Base-by-base conservation (phyloP, 2,329 filamentous ascomycete species). In the Elsinoe perseae region DNA sequence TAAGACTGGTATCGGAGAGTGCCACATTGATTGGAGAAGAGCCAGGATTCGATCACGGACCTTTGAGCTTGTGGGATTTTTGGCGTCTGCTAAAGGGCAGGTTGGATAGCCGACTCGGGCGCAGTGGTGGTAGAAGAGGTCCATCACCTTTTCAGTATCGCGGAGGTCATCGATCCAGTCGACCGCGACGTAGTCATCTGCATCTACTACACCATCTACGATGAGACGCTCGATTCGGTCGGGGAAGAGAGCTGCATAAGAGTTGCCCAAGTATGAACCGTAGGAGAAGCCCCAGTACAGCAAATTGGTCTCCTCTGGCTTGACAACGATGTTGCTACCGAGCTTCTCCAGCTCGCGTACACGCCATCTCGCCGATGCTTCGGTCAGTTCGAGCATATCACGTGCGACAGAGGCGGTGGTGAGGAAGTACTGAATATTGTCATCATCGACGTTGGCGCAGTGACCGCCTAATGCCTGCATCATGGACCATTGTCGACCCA, bases 381-480 rank as follows among this genome's bases (percentile, higher is more conserved):
- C 76, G 9, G 73, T 66, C 32, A 79, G 70, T 38, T 73, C 70
- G 6, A 79, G 64, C 74, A 79, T 78, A 58, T 80, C 76, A 36
- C 72, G 65, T 1, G 74, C 76, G 2, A 75, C 73, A 21, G 70
- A 72, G 1, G 75, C 73, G 0, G 77, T 78, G 14, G 71, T 72
- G 44, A 75, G 66, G 61, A 74, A 75, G 48, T 69, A 65, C 58
- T 70, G 71, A 60, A 75, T 72, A 21, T 52, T 48, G 4, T 61
- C 60, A 1, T 62, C 63, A 18, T 44, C 30, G 5, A 63, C 56
- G 8, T 63, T 54, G 12, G 65, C 63, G 54, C 67, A 69, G 54
- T 60, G 62, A 38, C 48, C 30, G 7, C 61, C 69, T 32, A 63
- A 66, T 1, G 72, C 73, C 50, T 69, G 65, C 2, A 61, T 61